phyloP scores from a whole-genome alignment of 257 asterid genomes.

The Pogostemon cablin region DNA sequence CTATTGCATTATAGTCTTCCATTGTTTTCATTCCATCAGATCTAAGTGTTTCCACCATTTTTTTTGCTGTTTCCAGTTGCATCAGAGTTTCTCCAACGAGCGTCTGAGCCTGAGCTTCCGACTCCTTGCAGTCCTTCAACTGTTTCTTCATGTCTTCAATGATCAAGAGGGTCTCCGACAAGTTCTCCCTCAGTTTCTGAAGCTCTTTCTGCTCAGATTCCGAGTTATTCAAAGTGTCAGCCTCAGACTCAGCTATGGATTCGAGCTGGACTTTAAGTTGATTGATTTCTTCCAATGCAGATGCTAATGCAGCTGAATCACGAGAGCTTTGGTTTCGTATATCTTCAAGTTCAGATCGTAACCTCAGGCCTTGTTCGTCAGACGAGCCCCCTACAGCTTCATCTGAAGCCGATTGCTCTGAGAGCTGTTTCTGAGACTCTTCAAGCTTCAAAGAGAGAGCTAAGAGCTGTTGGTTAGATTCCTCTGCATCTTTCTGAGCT shows the following conservation, averaged over 20 bases:
- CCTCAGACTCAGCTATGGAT: conserved; percentile 56
- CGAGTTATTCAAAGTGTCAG: conserved; percentile 41
- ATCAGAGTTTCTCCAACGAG: conserved; percentile 60
- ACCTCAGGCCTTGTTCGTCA: conserved; percentile 34
- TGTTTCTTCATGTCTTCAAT: conserved; percentile 73
- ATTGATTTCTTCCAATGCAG: conserved; percentile 66
- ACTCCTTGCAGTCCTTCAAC: conserved; percentile 52
- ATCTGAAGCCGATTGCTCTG: conserved; percentile 36
- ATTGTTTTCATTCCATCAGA: conserved; percentile 58
- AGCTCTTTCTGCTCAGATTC: conserved; percentile 56
- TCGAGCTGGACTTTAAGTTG: conserved; percentile 69
- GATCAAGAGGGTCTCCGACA: conserved; percentile 48
- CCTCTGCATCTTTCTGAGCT: conserved; percentile 70
- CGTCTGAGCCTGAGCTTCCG: conserved; percentile 64
- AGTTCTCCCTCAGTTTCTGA: conserved; percentile 50
- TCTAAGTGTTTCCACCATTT: conserved; percentile 55
- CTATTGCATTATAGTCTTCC: conserved; percentile 50
- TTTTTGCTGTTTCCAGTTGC: conserved; percentile 74
- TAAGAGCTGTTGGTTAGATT: conserved; percentile 58
- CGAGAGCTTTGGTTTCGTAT: conserved; percentile 38
- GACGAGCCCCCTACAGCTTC: conserved; percentile 27
- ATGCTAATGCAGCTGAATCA: conserved; percentile 59
- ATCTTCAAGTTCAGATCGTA: conserved; percentile 49
- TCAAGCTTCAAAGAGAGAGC: conserved; percentile 59
- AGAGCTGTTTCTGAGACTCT: conserved; percentile 50